phyloP scores from a whole-genome alignment of 139 green algal species.

The Chlorella sorokiniana region DNA sequence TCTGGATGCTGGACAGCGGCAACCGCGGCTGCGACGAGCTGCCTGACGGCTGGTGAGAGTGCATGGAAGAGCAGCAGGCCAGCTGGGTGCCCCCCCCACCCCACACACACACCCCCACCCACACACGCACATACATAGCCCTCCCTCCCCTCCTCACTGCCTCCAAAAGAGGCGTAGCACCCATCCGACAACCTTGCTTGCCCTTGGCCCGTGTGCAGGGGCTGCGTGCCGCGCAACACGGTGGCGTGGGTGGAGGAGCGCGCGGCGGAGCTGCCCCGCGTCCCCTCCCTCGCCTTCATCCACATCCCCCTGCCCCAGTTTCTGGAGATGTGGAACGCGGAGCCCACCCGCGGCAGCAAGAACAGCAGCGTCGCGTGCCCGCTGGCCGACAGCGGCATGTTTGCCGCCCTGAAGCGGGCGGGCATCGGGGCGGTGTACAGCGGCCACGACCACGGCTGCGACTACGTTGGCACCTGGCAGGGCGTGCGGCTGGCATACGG shows the following conservation, averaged over 20 bases:
- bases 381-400: conserved; percentile 16
- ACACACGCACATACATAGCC: not conserved
- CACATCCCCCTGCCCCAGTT: conserved; percentile 43
- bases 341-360: conserved; percentile 17
- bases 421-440: conserved; percentile 23
- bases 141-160: too few species aligned
- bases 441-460: conserved; percentile 42
- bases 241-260: conserved; percentile 17
- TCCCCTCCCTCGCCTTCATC: conserved; percentile 34
- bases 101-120: not conserved
- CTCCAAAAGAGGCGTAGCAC: too few species aligned
- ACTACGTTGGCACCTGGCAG: conserved; percentile 20
- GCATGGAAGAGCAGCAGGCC: not conserved
- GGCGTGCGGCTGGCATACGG: conserved; percentile 40
- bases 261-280: not conserved
- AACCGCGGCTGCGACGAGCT: conserved; percentile 10
- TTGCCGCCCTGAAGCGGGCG: conserved; percentile 15
- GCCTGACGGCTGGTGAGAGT: conserved; percentile 26
- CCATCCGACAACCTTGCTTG: not conserved
- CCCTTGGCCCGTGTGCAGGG: conserved; percentile 15
- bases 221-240: conserved; percentile 16
- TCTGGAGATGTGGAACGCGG: conserved; percentile 26
- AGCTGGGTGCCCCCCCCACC: not conserved
- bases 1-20: conserved; percentile 43
- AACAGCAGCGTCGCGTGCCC: conserved; percentile 29